Base-by-base conservation (phyloP, 441 rosid genomes). In the Gossypium trilobum region DNA sequence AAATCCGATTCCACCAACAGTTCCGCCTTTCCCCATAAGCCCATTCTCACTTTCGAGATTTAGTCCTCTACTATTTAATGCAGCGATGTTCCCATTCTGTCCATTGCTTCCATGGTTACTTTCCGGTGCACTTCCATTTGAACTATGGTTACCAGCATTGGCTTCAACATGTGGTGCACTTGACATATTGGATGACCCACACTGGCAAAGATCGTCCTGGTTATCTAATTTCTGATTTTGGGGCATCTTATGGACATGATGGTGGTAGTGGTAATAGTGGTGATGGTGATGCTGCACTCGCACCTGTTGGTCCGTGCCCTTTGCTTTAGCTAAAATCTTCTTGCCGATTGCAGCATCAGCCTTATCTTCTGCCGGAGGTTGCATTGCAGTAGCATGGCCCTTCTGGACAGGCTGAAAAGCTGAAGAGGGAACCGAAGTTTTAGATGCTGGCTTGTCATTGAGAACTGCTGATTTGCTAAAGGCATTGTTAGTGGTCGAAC, bases 61-160 rank as follows among this genome's bases (percentile, higher is more conserved):
- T 17, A 42, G 46, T 76, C 64, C 74, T 68, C 57, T 66, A 39
- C 67, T 72, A 62, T 75, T 80, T 68, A 78, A 72, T 22, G 70
- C 81, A 55, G 31, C 48, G 62, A 73, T 68, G 73, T 84, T 69
- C 25, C 82, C 82, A 44, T 73, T 77, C 63, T 74, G 82, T 61
- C 82, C 78, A 55, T 83, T 77, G 80, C 85, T 84, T 69, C 88
- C 87, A 19, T 70, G 81, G 71, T 82, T 75, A 76, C 89, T 85
- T 69, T 84, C 84, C 4, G 83, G 82, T 46, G 72, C 80, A 33
- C 82, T 79, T 55, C 82, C 84, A 60, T 75, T 83, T 29, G 79
- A 71, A 75, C 72, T 79, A 69, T 62, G 46, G 27, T 70, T 71
- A 36, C 65, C 83, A 74, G 74, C 36, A 60, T 73, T 72, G 70